Evolutionary conservation across 768 basidiomycete species (phyloP), one percentile per base, ranked within the genome.

Genomic region (Jaapia argillacea): DNA sequence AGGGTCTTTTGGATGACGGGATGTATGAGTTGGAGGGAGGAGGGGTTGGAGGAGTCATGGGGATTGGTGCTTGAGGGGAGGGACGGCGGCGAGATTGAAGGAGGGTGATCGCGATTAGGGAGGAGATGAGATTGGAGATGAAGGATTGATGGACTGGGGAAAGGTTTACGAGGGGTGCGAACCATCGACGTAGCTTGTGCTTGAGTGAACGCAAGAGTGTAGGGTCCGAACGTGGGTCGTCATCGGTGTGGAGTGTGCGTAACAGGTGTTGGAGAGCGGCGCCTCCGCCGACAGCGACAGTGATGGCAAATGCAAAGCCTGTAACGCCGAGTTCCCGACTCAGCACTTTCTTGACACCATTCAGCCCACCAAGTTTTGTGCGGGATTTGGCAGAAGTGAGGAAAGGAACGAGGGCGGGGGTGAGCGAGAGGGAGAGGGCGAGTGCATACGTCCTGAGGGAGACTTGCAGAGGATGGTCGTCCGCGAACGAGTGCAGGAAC

Each of bases 261-360:
- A 71, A 79, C 6, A 76, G 43, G 24, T 64, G 62, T 41, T 67
- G 67, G 16, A 87, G 54, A 26, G 67, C 61, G 24, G 72, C 69
- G 2, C 84, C 84, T 5, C 85, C 85, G 0, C 72, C 82, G 4
- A 85, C 66, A 13, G 77, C 71, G 4, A 74, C 53, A 0, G 83
- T 76, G 43, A 85, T 71, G 23, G 81, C 72, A 44, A 74, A 80
- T 4, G 86, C 80, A 57, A 88, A 84, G 12, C 83, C 77, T 44
- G 75, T 76, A 27, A 69, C 48, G 5, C 71, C 69, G 7, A 84
- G 57, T 53, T 87, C 83, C 31, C 74, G 70, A 43, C 52, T 61
- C 6, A 88, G 58, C 10, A 77, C 64, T 60, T 47, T 51, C 49
- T 33, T 71, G 51, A 51, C 50, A 41, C 44, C 39, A 28, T 41